phyloP scores from a whole-genome alignment of 495 filamentous ascomycete genomes.

The Daldinia childiae region DNA sequence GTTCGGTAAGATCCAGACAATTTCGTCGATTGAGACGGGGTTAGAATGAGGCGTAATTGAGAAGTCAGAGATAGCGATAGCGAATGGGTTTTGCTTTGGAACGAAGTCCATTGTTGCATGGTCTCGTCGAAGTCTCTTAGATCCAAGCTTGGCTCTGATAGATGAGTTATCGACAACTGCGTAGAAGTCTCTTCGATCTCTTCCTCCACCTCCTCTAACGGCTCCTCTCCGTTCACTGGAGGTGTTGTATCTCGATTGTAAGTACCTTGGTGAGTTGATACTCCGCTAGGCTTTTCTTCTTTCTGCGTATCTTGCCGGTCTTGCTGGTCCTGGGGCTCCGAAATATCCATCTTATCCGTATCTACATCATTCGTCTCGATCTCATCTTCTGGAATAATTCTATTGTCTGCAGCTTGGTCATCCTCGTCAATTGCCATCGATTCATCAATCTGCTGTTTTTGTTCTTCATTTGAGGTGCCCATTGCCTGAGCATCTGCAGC shows the following conservation, averaged over 20 bases:
- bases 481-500: conserved; percentile 88
- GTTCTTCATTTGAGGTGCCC: conserved; percentile 86
- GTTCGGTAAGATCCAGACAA: conserved; percentile 97
- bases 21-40: conserved; percentile 93
- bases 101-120: conserved; percentile 81
- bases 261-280: conserved; percentile 60
- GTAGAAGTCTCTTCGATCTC: conserved; percentile 76
- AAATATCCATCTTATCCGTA: conserved; percentile 52
- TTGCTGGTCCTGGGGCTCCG: conserved; percentile 46
- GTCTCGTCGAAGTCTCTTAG: conserved; percentile 66
- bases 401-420: conserved; percentile 55
- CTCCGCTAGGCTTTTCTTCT: conserved; percentile 53
- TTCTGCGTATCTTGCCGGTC: conserved; percentile 54
- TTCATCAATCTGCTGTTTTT: conserved; percentile 82
- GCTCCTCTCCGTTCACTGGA: conserved; percentile 22
- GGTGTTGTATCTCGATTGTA: conserved; percentile 47
- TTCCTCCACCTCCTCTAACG: conserved; percentile 58
- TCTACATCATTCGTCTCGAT: conserved; percentile 61
- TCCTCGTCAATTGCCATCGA: conserved; percentile 81
- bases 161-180: conserved; percentile 76
- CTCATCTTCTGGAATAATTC: conserved; percentile 57
- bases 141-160: conserved; percentile 57
- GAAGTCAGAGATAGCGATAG: conserved; percentile 89
- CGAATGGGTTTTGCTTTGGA: conserved; percentile 82
- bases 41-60: conserved; percentile 93